A percentile compares a stretch with the other conserved stretches of the same genome.
Conservation (phyloP, 352 stramenopile genomes). For the Pythium aristosporum region DNA sequence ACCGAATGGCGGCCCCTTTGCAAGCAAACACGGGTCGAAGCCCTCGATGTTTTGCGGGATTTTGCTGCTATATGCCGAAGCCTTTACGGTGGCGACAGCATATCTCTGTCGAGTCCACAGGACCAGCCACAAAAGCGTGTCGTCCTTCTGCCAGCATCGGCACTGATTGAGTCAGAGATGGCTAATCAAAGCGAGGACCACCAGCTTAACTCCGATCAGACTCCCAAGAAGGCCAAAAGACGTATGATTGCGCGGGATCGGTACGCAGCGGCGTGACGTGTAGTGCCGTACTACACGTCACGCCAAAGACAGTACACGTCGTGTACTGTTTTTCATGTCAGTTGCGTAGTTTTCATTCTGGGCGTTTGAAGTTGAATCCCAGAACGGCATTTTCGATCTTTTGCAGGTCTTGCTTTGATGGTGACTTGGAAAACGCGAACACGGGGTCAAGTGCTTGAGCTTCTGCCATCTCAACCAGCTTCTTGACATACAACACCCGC, state of each 20-base stretch:
- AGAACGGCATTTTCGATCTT: constrained; percentile 63
- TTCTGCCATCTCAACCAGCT: constrained; percentile 58
- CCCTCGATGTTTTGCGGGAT: constrained; percentile 27
- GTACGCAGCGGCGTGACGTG: constrained; percentile 2
- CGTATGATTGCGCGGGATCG: constrained; percentile 22
- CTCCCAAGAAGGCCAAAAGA: not conserved
- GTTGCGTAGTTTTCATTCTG: not conserved
- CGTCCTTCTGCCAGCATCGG: constrained; percentile 29
- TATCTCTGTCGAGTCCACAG: constrained; percentile 19
- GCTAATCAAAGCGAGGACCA: not conserved
- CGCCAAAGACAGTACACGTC: too few relatives aligned
- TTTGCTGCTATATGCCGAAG: constrained; percentile 31
- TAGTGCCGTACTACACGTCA: too few relatives aligned
- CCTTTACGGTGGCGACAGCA: constrained; percentile 30
- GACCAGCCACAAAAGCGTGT: constrained; percentile 20
- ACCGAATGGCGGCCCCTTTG: constrained; percentile 35
- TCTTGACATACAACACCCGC: constrained; percentile 60
- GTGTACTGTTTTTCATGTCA: not conserved
- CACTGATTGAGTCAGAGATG: constrained; percentile 5
- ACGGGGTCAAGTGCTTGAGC: constrained; percentile 33
- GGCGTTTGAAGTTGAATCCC: constrained; percentile 41
- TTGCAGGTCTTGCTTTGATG: constrained; percentile 44
- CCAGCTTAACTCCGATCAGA: not conserved
- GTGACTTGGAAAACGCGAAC: constrained; percentile 33
- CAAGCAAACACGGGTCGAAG: constrained; percentile 38